These are phyloP conservation scores for Lizonia empirigonia DNA, from an alignment of 2,329 filamentous ascomycete species.

Conservation along the genomic window DNA sequence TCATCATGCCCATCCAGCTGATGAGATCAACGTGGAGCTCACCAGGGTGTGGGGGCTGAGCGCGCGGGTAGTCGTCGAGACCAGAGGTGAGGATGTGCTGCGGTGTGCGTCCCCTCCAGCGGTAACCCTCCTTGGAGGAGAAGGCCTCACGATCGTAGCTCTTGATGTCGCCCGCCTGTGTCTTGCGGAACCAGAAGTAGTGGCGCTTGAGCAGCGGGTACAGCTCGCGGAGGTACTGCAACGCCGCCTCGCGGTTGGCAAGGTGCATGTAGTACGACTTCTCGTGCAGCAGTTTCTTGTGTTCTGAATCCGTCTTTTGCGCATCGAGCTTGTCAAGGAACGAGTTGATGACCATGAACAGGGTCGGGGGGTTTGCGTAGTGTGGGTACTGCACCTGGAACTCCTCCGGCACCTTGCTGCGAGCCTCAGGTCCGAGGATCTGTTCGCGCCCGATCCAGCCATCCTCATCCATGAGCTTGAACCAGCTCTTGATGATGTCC, in stretches of 20 bases:
- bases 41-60: conserved; percentile 91
- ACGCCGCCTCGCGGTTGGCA: conserved; percentile 68
- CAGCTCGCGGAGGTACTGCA: conserved; percentile 73
- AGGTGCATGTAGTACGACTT: conserved; percentile 66
- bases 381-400: conserved; percentile 97
- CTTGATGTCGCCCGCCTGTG: conserved; percentile 87
- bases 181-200: conserved; percentile 93
- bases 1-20: conserved; percentile 98
- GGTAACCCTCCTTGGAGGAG: conserved; percentile 88
- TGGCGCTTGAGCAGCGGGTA: conserved; percentile 89
- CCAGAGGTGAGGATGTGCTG: conserved; percentile 90
- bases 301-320: conserved; percentile 43
- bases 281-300: conserved; percentile 44
- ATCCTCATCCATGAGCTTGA: conserved; percentile 92
- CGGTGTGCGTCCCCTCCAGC: conserved; percentile 89
- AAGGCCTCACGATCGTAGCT: conserved; percentile 88
- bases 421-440: conserved; percentile 87
- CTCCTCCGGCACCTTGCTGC: conserved; percentile 90
- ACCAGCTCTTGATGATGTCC: conserved; percentile 94
- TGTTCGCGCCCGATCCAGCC: conserved; percentile 98
- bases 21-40: conserved; percentile 95
- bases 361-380: conserved; percentile 94
- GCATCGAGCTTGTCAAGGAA: conserved; percentile 78
- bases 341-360: conserved; percentile 85
- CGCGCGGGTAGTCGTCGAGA: conserved; percentile 92